Conservation (phyloP, 371 early-diverging fungal genomes). For the Mortierella sp. region DNA sequence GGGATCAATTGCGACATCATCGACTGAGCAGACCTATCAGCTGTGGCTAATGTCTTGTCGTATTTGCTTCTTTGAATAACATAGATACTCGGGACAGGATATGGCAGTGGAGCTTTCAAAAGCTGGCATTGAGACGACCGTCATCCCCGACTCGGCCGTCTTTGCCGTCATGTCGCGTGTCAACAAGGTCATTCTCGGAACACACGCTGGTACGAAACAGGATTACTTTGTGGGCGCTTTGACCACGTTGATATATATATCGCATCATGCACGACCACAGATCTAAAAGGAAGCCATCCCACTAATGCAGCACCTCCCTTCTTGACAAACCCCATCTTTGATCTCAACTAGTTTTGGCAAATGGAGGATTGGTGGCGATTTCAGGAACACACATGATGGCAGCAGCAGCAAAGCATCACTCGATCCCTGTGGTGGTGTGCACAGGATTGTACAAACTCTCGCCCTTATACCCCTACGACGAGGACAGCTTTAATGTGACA, state of each 20-base stretch:
- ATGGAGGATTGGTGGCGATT: conserved; percentile 92
- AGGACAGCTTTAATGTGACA: conserved; percentile 84
- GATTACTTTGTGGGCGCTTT: background rate
- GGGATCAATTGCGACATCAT: background rate
- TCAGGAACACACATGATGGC: conserved; percentile 91
- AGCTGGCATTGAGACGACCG: conserved; percentile 93
- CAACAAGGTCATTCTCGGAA: conserved; percentile 96
- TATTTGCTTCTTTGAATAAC: too few relatives aligned
- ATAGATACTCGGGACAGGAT: conserved; percentile 85
- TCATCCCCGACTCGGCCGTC: conserved; percentile 94
- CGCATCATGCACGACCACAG: background rate
- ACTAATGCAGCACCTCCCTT: background rate
- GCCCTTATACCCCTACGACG: conserved; percentile 91
- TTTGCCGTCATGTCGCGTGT: conserved; percentile 98
- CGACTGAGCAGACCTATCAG: background rate
- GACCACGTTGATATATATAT: conserved; percentile 18
- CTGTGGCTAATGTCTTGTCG: too few relatives aligned
- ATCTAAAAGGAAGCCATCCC: too few relatives aligned
- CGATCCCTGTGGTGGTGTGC: conserved; percentile 68
- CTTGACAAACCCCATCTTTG: background rate
- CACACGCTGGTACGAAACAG: conserved; percentile 81
- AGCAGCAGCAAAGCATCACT: conserved; percentile 92
- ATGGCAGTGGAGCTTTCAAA: conserved; percentile 84
- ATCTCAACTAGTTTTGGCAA: conserved; percentile 80
- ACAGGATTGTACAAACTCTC: conserved; percentile 2